Percentiles rank a stretch among this genome's conserved stretches.
Evolutionary conservation across 371 early-diverging fungal genomes (phyloP).

Genomic region (Mortierella sp.): DNA sequence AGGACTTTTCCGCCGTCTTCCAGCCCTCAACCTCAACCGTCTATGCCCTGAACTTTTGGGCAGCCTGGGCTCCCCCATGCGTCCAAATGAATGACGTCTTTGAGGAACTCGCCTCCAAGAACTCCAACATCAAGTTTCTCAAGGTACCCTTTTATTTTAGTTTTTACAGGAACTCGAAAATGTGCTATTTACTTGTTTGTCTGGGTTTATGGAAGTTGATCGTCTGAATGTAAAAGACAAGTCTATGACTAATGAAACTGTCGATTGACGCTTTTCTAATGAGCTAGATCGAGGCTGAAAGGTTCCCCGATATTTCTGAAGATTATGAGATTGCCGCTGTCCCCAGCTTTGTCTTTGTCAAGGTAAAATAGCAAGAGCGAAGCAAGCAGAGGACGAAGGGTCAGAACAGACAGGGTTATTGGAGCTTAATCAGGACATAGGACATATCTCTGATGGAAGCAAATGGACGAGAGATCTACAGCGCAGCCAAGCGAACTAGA

Average conservation of each 20-base stretch:
- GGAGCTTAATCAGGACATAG: background rate
- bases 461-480: background rate
- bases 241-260: background rate
- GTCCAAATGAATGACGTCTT: conserved; percentile 93
- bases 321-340: conserved; percentile 91
- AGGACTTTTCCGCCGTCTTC: conserved; percentile 59
- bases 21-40: conserved; percentile 48
- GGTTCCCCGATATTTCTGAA: conserved; percentile 90
- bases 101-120: conserved; percentile 85
- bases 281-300: conserved; percentile 90
- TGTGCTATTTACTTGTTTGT: background rate
- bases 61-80: conserved; percentile 92
- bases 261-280: background rate
- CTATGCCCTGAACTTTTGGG: conserved; percentile 89
- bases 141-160: conserved; percentile 75
- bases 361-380: conserved; percentile 63
- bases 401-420: background rate
- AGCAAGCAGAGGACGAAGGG: background rate
- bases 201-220: background rate
- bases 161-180: no score
- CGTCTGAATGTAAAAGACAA: background rate
- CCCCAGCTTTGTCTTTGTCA: conserved; percentile 89
- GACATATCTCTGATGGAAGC: conserved; percentile 4
- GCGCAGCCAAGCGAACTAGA: background rate
- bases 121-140: conserved; percentile 81